phyloP scores from a whole-genome alignment of 139 green algal genomes.

The Coelastrella sp. region DNA sequence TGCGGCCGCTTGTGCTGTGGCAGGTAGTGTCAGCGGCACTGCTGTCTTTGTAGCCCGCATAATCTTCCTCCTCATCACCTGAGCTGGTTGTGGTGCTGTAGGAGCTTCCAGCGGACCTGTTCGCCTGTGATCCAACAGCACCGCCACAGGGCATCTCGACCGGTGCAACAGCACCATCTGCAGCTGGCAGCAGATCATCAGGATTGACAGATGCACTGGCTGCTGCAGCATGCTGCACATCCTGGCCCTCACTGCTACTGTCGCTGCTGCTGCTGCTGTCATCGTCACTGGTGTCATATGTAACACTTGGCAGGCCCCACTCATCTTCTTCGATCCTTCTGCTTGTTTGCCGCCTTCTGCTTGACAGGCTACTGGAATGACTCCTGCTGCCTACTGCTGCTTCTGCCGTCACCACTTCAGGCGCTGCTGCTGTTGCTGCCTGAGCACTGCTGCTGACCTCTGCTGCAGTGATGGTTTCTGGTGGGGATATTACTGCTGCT shows the following conservation, averaged over 20 bases:
- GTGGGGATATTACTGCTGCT: not conserved
- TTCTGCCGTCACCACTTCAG: not conserved
- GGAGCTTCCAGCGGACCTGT: no score
- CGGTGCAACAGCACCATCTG: no score
- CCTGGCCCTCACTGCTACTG: not conserved
- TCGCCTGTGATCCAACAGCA: no score
- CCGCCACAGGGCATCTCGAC: no score
- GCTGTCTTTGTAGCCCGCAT: not conserved
- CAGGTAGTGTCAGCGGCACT: not conserved
- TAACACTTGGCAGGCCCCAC: slow-evolving; percentile 24
- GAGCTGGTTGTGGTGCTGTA: not conserved
- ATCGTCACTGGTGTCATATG: not conserved
- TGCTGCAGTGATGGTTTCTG: not conserved
- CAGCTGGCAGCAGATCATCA: no score
- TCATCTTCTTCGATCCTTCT: slow-evolving; percentile 2
- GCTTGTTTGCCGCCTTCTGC: not conserved
- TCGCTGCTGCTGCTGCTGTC: not conserved
- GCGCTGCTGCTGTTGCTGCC: slow-evolving; percentile 28
- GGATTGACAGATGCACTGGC: no score
- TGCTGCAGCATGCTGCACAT: no score
- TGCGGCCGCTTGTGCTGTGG: not conserved
- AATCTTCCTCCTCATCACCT: slow-evolving; percentile 10
- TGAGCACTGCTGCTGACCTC: not conserved
- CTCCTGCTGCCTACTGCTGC: not conserved
- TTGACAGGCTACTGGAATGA: not conserved